phyloP scores from a whole-genome alignment of 768 basidiomycete genomes.

The Boletus rubropictus region DNA sequence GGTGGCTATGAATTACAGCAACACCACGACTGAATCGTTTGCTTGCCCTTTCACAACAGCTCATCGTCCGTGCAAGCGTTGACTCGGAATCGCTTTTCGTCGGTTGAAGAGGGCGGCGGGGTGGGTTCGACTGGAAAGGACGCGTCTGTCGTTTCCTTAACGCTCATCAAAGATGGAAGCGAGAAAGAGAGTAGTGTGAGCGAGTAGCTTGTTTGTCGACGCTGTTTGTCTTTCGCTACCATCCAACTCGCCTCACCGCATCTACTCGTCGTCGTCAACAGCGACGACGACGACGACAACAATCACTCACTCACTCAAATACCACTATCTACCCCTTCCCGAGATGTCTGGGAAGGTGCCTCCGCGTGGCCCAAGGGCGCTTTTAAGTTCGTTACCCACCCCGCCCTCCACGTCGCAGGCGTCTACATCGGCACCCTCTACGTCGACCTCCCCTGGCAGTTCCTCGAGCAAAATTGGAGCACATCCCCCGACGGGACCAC shows the following conservation, averaged over 20 bases:
- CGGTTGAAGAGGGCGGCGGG: neutral
- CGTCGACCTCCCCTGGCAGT: conserved; percentile 29
- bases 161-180: conserved; percentile 14
- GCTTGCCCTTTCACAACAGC: neutral
- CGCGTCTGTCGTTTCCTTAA: neutral
- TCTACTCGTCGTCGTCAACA: conserved; percentile 24
- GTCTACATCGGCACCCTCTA: conserved; percentile 31
- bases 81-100: neutral
- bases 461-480: conserved; percentile 43
- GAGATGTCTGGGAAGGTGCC: conserved; percentile 71
- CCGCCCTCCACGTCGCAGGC: conserved; percentile 24
- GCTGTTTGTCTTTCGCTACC: conserved; percentile 17
- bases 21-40: neutral
- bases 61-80: neutral
- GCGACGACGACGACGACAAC: conserved; percentile 20
- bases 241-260: neutral
- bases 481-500: conserved; percentile 60
- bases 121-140: neutral
- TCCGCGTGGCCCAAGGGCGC: conserved; percentile 67
- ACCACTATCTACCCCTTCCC: neutral
- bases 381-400: conserved; percentile 44
- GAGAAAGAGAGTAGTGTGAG: neutral
- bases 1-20: neutral
- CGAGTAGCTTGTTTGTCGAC: conserved; percentile 15
- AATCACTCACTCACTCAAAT: neutral